A percentile compares a stretch with the other conserved stretches of the same genome.
Conservation (phyloP, 257 asterid species). For the Asclepias syriaca region DNA sequence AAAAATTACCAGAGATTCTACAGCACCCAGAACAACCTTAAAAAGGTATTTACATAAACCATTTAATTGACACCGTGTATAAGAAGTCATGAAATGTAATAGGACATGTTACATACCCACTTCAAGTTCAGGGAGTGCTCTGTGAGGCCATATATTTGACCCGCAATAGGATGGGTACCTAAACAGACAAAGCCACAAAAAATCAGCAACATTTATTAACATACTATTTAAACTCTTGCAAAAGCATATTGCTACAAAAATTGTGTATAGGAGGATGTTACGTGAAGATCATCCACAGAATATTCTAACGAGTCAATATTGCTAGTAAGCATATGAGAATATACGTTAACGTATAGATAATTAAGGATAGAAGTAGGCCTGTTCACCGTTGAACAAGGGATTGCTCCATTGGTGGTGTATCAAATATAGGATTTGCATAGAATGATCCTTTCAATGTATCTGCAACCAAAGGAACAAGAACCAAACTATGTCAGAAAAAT, state of each 20-base stretch:
- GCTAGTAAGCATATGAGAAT: not conserved
- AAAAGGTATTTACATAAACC: not conserved
- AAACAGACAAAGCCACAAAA: constrained; percentile 12
- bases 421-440: constrained; percentile 78
- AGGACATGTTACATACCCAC: constrained; percentile 34
- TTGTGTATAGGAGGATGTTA: not conserved
- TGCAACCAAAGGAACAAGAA: constrained; percentile 27
- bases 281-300: not conserved
- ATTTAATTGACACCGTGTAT: not conserved
- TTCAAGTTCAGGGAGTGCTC: constrained; percentile 80
- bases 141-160: constrained; percentile 73
- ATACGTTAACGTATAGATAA: not conserved
- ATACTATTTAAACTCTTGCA: not conserved
- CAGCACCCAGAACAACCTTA: not conserved
- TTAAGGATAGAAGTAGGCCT: constrained; percentile 1
- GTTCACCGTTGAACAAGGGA: constrained; percentile 63
- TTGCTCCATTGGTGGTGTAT: constrained; percentile 56
- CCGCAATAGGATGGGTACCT: constrained; percentile 94
- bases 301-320: not conserved
- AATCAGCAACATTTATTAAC: constrained; percentile 11
- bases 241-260: not conserved
- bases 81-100: not conserved
- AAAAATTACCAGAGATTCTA: not conserved
- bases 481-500: not conserved
- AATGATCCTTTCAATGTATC: constrained; percentile 84